Evolutionary conservation across 140 eudicot species (phyloP), one percentile per base, ranked within the genome.

Genomic region (Senecio squalidus): DNA sequence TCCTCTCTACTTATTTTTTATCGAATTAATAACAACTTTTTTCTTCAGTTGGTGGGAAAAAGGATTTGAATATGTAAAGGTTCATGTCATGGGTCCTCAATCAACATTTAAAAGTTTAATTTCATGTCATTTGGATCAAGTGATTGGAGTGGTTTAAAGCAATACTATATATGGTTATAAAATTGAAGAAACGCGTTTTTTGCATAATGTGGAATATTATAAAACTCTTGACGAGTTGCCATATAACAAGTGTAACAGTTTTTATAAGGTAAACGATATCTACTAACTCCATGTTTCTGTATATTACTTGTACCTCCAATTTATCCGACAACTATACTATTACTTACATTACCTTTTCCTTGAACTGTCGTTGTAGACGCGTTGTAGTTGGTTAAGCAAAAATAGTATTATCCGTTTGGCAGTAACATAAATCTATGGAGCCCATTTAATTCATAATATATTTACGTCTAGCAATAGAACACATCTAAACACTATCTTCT

Each of bases 101-200:
- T 62, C 25, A 53, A 60, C 57, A 38, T 22, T 41, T 52, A 53
- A 31, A n/a, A 31, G 43, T 20, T 43, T 44, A 24, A 45, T 61
- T 31, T 48, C 44, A 6, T 27, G 67, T 26, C 40, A 44, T 26
- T 69, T 38, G 36, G 34, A 44, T 46, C 13, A 62, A 44, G 66
- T 71, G 76, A 71, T 71, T 71, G 76, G 71, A 71, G 71, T 63
- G 66, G 71, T 63, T 52, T 46, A 69, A 29, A 69, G 17, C 23
- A 34, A 29, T 30, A 63, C 23, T 31, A 39, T 22, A 63, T 48
- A 30, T 36, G 38, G 60, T 29, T 63, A 62, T 63, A 63, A 55
- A 45, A 44, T 51, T 1, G 17, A 11, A 60, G 55, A 71, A 63
- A 36, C 71, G 77, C 71, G 77, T 71, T 71, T 50, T 27, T 55